Evolutionary conservation across 2,329 filamentous ascomycete species (phyloP).

Genomic region (Stagonosporopsis vannaccii): DNA sequence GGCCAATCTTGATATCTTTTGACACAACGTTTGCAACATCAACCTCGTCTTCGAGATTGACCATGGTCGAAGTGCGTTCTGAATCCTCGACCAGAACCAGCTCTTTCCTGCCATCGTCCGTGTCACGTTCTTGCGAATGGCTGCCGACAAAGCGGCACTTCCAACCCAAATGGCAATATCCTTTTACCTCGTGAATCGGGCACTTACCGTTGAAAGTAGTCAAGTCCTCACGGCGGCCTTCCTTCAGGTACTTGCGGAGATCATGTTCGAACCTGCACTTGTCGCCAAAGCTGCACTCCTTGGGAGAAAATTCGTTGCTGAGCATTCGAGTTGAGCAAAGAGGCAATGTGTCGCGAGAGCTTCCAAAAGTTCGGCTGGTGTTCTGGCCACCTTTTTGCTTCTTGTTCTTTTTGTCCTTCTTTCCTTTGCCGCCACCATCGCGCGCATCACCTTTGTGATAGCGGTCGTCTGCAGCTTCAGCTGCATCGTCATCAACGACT

Average conservation of each 20-base stretch:
- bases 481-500: conserved; percentile 62
- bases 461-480: conserved; percentile 61
- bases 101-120: conserved; percentile 82
- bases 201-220: conserved; percentile 79
- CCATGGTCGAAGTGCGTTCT: conserved; percentile 55
- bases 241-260: conserved; percentile 80
- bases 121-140: conserved; percentile 82
- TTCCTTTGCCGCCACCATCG: conserved; percentile 51
- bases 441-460: conserved; percentile 52
- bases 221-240: conserved; percentile 82
- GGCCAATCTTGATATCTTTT: conserved; percentile 72
- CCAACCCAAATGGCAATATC: conserved; percentile 85
- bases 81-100: conserved; percentile 71
- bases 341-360: conserved; percentile 76
- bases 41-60: conserved; percentile 57
- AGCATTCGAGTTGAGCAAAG: conserved; percentile 79
- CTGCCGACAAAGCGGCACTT: conserved; percentile 90
- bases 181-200: conserved; percentile 78
- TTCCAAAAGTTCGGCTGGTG: conserved; percentile 80
- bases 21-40: conserved; percentile 80
- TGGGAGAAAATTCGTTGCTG: conserved; percentile 80
- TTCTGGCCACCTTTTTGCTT: conserved; percentile 81
- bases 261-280: conserved; percentile 85
- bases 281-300: conserved; percentile 76
- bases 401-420: conserved; percentile 59